phyloP scores from a whole-genome alignment of 495 filamentous ascomycete genomes.

The Penicillium samsonianum region DNA sequence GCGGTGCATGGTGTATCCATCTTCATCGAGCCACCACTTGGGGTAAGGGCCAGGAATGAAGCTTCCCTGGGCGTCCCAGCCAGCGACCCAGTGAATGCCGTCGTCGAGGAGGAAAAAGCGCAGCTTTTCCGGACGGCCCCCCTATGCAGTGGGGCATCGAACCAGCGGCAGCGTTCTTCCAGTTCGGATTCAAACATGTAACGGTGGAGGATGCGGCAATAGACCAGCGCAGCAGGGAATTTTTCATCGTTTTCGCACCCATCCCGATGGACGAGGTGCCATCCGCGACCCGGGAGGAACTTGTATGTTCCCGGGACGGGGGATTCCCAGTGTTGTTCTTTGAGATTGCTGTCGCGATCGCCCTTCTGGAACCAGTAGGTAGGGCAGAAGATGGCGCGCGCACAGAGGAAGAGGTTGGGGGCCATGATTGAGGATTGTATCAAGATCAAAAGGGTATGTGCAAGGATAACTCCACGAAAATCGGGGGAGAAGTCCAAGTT shows the following conservation, averaged over 20 bases:
- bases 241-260: conserved; percentile 42
- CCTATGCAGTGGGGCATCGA: conserved; percentile 37
- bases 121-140: conserved; percentile 39
- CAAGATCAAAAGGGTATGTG: neutral
- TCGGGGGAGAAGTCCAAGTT: conserved; percentile 13
- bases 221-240: conserved; percentile 41
- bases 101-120: conserved; percentile 49
- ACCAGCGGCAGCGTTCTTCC: conserved; percentile 46
- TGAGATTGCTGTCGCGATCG: conserved; percentile 38
- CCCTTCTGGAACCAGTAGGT: conserved; percentile 48
- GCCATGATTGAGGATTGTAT: conserved; percentile 35
- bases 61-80: conserved; percentile 45
- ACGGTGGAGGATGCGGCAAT: conserved; percentile 50
- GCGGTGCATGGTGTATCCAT: conserved; percentile 43
- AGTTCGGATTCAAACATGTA: conserved; percentile 49
- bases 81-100: conserved; percentile 45
- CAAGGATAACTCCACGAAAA: conserved; percentile 9
- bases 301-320: conserved; percentile 49
- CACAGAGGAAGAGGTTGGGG: conserved; percentile 49
- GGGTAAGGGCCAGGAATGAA: conserved; percentile 51
- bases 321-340: conserved; percentile 49
- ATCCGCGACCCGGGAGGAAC: conserved; percentile 45
- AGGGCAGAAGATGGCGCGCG: conserved; percentile 44
- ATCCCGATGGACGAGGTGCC: conserved; percentile 46
- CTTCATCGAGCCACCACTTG: conserved; percentile 45